Evolutionary conservation across 2,329 filamentous ascomycete genomes (phyloP).

Genomic region (Phialophora tarda): DNA sequence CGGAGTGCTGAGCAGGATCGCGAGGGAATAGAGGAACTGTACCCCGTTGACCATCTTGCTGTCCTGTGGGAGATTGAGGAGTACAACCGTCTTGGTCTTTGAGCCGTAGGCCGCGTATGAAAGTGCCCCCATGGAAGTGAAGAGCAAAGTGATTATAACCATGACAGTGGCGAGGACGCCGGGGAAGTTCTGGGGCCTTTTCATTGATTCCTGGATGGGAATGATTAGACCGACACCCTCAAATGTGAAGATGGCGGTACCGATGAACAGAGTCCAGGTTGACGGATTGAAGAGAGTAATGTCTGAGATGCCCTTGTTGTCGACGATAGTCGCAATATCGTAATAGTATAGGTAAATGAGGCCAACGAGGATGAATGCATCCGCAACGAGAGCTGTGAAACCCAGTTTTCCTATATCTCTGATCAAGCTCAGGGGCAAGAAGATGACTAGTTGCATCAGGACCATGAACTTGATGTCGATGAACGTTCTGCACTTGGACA

Average conservation of each 20-base stretch:
- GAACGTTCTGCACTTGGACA: slow-evolving; percentile 81
- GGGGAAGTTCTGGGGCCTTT: slow-evolving; percentile 85
- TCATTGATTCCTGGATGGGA: slow-evolving; percentile 97
- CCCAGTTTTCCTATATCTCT: slow-evolving; percentile 97
- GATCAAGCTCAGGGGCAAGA: slow-evolving; percentile 90
- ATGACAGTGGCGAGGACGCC: slow-evolving; percentile 87
- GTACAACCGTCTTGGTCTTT: slow-evolving; percentile 91
- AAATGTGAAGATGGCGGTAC: slow-evolving; percentile 98
- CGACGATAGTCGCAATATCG: slow-evolving; percentile 81
- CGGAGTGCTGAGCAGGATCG: slow-evolving; percentile 94
- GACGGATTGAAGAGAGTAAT: slow-evolving; percentile 88
- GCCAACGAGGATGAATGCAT: slow-evolving; percentile 91
- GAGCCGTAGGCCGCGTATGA: slow-evolving; percentile 97
- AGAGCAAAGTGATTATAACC: slow-evolving; percentile 91
- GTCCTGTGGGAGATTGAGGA: slow-evolving; percentile 95
- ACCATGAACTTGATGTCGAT: slow-evolving; percentile 91
- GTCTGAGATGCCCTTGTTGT: slow-evolving; percentile 76
- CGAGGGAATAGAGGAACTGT: slow-evolving; percentile 95
- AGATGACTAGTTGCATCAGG: slow-evolving; percentile 91
- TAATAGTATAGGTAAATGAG: slow-evolving; percentile 95
- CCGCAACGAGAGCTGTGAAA: slow-evolving; percentile 90
- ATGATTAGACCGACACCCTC: slow-evolving; percentile 98
- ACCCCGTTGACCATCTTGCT: slow-evolving; percentile 93
- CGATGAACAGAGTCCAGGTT: slow-evolving; percentile 97
- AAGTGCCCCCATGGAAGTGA: slow-evolving; percentile 86